Conservation (phyloP, 768 basidiomycete species). For the Mycena venus region DNA sequence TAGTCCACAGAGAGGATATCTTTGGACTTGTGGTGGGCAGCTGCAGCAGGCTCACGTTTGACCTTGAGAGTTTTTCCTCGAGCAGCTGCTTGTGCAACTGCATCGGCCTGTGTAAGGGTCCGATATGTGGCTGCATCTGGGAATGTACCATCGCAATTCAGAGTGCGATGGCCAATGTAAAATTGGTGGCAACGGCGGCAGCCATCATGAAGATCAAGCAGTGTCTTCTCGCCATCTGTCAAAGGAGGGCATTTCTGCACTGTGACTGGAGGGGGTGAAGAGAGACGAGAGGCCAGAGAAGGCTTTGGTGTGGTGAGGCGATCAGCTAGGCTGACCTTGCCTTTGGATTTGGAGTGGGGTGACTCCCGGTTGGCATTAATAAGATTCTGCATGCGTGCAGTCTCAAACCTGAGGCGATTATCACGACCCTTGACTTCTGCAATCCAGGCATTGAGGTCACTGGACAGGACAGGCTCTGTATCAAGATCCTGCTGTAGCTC, state of each 20-base stretch:
- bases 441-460: not conserved
- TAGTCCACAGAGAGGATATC: not conserved
- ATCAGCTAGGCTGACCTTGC: not conserved
- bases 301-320: not conserved
- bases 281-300: not conserved
- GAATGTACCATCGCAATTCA: not conserved
- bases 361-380: not conserved
- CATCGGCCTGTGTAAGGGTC: not conserved
- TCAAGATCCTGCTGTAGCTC: not conserved
- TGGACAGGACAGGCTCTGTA: not conserved
- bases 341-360: not conserved
- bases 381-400: not conserved
- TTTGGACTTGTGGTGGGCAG: not conserved
- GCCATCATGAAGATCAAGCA: too few relatives aligned
- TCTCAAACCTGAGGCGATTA: not conserved
- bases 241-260: too few relatives aligned
- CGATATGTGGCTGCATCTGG: not conserved
- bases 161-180: not conserved
- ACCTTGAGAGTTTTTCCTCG: not conserved
- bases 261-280: too few relatives aligned
- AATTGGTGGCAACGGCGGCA: not conserved
- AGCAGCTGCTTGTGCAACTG: not conserved
- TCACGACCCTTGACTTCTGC: not conserved
- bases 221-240: too few relatives aligned
- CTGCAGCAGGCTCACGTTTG: not conserved